A percentile compares a stretch with the other conserved stretches of the same genome.
Evolutionary conservation across 2,329 filamentous ascomycete species (phyloP).

Genomic region (Calonectria pseudoreteaudii): DNA sequence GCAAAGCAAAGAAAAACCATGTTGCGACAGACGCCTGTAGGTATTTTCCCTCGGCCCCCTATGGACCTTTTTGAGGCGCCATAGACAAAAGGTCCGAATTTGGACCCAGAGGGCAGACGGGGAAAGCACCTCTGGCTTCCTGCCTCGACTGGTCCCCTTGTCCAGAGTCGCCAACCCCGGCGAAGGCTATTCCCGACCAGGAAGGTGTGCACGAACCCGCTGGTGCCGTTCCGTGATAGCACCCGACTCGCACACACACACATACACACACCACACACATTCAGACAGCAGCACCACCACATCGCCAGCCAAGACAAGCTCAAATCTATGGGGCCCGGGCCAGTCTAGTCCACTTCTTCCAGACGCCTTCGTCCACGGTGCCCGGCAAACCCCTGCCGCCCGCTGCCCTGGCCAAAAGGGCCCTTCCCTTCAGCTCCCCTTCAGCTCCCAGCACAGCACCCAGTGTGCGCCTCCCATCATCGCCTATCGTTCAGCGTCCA

Average conservation of each 20-base stretch:
- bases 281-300: not conserved
- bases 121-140: constrained; percentile 25
- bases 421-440: not conserved
- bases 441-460: not conserved
- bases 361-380: constrained; percentile 11
- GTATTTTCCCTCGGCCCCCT: not conserved
- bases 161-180: constrained; percentile 18
- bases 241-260: not conserved
- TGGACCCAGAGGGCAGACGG: constrained; percentile 19
- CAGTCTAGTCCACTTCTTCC: constrained; percentile 18
- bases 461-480: not conserved
- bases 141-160: constrained; percentile 1
- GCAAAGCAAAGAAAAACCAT: not conserved
- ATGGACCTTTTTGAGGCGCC: constrained; percentile 16
- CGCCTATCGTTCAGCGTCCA: not conserved
- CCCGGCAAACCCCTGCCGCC: constrained; percentile 5
- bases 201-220: constrained; percentile 26
- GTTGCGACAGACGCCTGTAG: not conserved
- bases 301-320: constrained; percentile 1
- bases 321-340: constrained; percentile 7
- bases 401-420: not conserved
- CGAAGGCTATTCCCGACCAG: constrained; percentile 17
- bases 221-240: constrained; percentile 29
- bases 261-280: not conserved
- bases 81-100: constrained; percentile 42